Percentiles rank a stretch among this genome's conserved stretches.
phyloP scores from a whole-genome alignment of 1,284 basidiomycete genomes.

The Rhodotorula sp. region DNA sequence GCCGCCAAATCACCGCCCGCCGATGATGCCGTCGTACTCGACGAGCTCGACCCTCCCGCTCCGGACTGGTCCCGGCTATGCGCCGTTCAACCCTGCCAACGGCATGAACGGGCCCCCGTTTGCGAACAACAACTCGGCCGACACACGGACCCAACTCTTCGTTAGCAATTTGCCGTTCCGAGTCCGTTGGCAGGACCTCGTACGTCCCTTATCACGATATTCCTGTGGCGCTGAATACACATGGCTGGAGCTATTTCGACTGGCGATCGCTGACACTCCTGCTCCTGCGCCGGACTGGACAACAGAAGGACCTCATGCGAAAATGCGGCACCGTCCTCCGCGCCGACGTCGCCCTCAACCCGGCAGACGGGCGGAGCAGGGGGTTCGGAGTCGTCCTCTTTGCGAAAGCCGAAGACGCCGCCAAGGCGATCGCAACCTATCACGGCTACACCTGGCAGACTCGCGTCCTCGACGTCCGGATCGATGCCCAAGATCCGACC shows the following conservation, averaged over 20 bases:
- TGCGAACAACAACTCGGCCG: conserved; percentile 51
- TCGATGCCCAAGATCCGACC: conserved; percentile 46
- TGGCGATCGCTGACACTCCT: not conserved
- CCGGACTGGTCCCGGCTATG: not conserved
- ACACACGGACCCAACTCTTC: conserved; percentile 73
- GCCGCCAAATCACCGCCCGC: not conserved
- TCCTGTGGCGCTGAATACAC: conserved; percentile 7
- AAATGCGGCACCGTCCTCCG: conserved; percentile 51
- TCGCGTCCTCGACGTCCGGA: conserved; percentile 45
- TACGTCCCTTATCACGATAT: not conserved
- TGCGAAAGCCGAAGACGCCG: conserved; percentile 49
- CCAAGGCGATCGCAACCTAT: conserved; percentile 50
- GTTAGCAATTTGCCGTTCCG: conserved; percentile 49
- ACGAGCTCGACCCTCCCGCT: not conserved
- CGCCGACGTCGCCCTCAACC: conserved; percentile 50
- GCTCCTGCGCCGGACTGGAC: not conserved
- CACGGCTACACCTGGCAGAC: conserved; percentile 50
- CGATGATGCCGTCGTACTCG: not conserved
- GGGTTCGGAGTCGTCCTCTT: conserved; percentile 54
- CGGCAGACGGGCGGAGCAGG: conserved; percentile 49
- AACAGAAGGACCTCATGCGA: conserved; percentile 49
- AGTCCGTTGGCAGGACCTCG: conserved; percentile 51
- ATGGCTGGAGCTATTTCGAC: not conserved
- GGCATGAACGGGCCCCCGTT: not conserved
- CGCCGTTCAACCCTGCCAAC: not conserved